Conservation (phyloP, 495 filamentous ascomycete genomes). For the Lasiosphaeris hirsuta region DNA sequence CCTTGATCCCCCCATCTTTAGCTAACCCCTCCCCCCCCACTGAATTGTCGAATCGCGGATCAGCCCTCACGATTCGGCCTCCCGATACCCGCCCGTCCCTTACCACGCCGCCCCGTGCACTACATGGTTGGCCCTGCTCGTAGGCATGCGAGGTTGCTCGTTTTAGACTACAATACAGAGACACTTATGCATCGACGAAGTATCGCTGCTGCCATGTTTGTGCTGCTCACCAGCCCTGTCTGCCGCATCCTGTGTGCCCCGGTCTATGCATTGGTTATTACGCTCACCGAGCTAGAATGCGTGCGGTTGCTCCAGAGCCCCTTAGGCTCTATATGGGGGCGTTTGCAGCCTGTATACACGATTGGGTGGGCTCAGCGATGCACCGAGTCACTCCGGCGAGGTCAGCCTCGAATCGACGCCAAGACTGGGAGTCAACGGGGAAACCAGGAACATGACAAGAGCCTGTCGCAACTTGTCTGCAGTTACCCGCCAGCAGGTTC, state of each 20-base stretch:
- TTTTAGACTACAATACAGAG: conserved; percentile 2
- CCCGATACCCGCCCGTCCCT: conserved; percentile 20
- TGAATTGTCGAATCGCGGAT: conserved; percentile 24
- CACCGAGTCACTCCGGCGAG: not conserved
- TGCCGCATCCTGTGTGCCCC: not conserved
- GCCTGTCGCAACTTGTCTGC: conserved; percentile 1
- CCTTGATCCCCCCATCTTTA: conserved; percentile 4
- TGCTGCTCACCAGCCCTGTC: too few relatives aligned
- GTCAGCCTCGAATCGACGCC: conserved; percentile 7
- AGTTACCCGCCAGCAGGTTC: conserved; percentile 17
- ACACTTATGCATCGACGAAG: not conserved
- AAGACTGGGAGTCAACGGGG: not conserved
- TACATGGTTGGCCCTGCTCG: conserved; percentile 17
- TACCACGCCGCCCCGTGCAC: conserved; percentile 15
- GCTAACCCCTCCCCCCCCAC: conserved; percentile 11
- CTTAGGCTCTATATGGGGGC: not conserved
- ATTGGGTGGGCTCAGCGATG: not conserved
- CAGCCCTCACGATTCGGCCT: conserved; percentile 17
- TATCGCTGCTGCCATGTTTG: not conserved
- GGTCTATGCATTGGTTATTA: not conserved
- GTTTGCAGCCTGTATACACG: not conserved
- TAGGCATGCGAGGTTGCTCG: conserved; percentile 2
- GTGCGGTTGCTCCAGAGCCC: not conserved
- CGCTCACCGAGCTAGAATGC: conserved; percentile 3
- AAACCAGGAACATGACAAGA: conserved; percentile 3